Evolutionary conservation across 2,329 filamentous ascomycete genomes (phyloP).

Genomic region (Hypomyces perniciosus): DNA sequence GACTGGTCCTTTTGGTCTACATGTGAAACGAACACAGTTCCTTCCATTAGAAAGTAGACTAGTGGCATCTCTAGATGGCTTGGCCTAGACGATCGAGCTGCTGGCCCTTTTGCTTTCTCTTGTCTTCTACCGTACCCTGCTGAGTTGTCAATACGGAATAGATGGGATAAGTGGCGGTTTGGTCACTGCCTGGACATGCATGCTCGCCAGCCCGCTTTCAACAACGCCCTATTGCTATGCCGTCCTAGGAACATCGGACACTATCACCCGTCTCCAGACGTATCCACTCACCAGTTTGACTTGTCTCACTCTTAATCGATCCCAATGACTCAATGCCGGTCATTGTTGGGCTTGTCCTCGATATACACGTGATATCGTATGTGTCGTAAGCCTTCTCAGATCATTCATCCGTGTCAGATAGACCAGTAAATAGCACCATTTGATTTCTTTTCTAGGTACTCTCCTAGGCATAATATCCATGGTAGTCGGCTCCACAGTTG

Average conservation of each 20-base stretch:
- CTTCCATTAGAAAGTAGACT: not conserved
- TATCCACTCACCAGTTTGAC: not conserved
- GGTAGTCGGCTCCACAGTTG: not conserved
- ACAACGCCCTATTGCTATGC: not conserved
- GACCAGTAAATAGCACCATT: not conserved
- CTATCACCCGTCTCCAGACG: not conserved
- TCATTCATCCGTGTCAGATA: not conserved
- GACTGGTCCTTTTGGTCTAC: not conserved
- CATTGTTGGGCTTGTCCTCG: not conserved
- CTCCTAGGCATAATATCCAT: not conserved
- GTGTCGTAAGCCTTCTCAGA: not conserved
- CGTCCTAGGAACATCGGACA: conserved; percentile 6
- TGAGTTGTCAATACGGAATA: conserved; percentile 7
- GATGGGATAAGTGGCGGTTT: conserved; percentile 3
- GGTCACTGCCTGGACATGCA: conserved; percentile 1
- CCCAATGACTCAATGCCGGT: not conserved
- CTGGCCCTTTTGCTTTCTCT: not conserved
- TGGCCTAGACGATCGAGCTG: not conserved
- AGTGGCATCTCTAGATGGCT: not conserved
- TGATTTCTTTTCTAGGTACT: not conserved
- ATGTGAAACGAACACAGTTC: not conserved
- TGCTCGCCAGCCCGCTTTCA: conserved; percentile 1
- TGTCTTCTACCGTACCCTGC: not conserved
- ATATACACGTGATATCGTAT: conserved; percentile 1
- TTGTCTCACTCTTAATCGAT: not conserved